Evolutionary conservation across 2,329 filamentous ascomycete species (phyloP).

Genomic region (Neurospora sp.): DNA sequence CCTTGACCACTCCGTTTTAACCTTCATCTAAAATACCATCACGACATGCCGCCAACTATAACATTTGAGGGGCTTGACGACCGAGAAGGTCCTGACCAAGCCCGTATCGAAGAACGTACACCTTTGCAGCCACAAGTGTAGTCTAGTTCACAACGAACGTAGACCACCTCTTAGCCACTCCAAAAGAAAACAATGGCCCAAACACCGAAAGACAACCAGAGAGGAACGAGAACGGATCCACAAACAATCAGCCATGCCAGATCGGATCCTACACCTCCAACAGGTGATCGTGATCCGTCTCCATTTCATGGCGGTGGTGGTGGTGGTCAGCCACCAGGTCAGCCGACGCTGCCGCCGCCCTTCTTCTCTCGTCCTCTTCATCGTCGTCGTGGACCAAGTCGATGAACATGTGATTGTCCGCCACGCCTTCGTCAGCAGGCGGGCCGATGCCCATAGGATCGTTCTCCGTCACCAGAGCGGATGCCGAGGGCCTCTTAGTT

Average conservation of each 20-base stretch:
- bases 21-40: neutral
- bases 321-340: neutral
- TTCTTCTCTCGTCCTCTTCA: slow-evolving; percentile 28
- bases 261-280: neutral
- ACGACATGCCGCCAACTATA: neutral
- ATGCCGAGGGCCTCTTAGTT: slow-evolving; percentile 1
- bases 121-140: neutral
- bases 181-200: neutral
- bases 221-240: neutral
- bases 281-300: neutral
- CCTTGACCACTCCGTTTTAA: neutral
- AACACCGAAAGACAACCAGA: neutral
- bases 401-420: slow-evolving; percentile 45
- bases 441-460: slow-evolving; percentile 20
- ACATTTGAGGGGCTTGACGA: neutral
- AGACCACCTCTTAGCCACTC: neutral
- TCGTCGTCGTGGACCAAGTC: slow-evolving; percentile 46
- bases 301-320: neutral
- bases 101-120: neutral
- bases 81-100: neutral
- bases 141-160: neutral
- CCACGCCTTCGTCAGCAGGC: slow-evolving; percentile 30
- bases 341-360: neutral
- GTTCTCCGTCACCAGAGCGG: slow-evolving; percentile 11
- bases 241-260: neutral